These are phyloP conservation scores for Cryptococcus sp. DNA, from an alignment of 1,284 basidiomycete genomes.

Conservation along the genomic window DNA sequence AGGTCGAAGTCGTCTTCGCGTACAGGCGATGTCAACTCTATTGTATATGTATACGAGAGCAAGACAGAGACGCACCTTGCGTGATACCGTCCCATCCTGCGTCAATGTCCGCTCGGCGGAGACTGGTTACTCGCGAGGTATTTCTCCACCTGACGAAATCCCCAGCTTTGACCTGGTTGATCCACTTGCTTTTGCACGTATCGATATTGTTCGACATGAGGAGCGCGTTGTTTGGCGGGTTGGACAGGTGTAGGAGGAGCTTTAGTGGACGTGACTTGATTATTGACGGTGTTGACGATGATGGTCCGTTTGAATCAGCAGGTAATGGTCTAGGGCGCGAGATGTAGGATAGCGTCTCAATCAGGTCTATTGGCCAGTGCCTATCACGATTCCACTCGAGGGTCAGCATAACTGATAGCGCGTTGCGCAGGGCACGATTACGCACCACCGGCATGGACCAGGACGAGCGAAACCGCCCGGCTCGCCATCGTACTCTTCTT, in stretches of 20 bases:
- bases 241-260: slow-evolving; percentile 75
- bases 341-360: slow-evolving; percentile 69
- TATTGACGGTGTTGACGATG: slow-evolving; percentile 10
- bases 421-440: slow-evolving; percentile 9
- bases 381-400: slow-evolving; percentile 55
- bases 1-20: slow-evolving; percentile 85
- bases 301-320: slow-evolving; percentile 8
- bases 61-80: slow-evolving; percentile 64
- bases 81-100: slow-evolving; percentile 91
- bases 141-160: slow-evolving; percentile 94
- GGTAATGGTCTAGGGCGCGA: slow-evolving; percentile 24
- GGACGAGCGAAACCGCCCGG: slow-evolving; percentile 60
- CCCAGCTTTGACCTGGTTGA: slow-evolving; percentile 91
- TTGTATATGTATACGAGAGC: not conserved
- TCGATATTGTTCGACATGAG: slow-evolving; percentile 75
- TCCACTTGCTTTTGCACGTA: slow-evolving; percentile 83
- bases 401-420: not conserved
- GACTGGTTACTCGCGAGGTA: slow-evolving; percentile 83
- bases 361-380: slow-evolving; percentile 93
- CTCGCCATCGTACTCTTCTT: slow-evolving; percentile 57
- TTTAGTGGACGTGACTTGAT: slow-evolving; percentile 61
- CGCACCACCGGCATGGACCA: slow-evolving; percentile 68
- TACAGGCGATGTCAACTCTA: slow-evolving; percentile 41
- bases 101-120: slow-evolving; percentile 86
- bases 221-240: slow-evolving; percentile 74